Evolutionary conservation across 1,284 basidiomycete genomes (phyloP).

Genomic region (Calocybe gambosa): DNA sequence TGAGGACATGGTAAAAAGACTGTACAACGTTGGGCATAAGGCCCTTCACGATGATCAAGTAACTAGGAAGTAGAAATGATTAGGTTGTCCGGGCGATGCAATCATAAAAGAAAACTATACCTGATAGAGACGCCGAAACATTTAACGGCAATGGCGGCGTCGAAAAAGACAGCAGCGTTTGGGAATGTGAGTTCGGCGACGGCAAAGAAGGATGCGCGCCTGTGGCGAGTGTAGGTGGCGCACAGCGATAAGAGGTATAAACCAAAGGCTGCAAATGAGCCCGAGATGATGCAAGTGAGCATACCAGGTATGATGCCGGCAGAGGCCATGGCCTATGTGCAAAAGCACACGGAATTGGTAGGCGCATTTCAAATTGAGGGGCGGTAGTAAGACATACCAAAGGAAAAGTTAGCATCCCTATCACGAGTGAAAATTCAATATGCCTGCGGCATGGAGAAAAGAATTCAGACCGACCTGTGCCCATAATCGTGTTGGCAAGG

Average conservation of each 20-base stretch:
- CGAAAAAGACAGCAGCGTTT: conserved; percentile 77
- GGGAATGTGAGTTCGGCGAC: conserved; percentile 85
- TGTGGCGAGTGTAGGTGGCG: conserved; percentile 72
- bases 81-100: neutral
- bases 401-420: conserved; percentile 82
- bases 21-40: conserved; percentile 92
- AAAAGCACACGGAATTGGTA: conserved; percentile 9
- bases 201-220: conserved; percentile 84
- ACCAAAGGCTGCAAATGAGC: conserved; percentile 76
- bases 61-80: conserved; percentile 38
- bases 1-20: conserved; percentile 76
- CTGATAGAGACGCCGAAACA: conserved; percentile 97
- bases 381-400: conserved; percentile 44
- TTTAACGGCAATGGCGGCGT: conserved; percentile 93
- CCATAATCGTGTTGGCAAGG: conserved; percentile 82
- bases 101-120: conserved; percentile 29
- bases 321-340: conserved; percentile 71
- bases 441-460: neutral
- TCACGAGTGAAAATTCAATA: conserved; percentile 1
- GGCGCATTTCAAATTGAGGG: conserved; percentile 3
- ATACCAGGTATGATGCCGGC: conserved; percentile 84
- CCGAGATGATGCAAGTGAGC: conserved; percentile 85
- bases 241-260: conserved; percentile 86
- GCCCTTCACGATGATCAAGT: conserved; percentile 91
- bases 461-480: conserved; percentile 57